Conservation (phyloP, 176 grass and related monocot genomes). For the Triticum turgidum region DNA sequence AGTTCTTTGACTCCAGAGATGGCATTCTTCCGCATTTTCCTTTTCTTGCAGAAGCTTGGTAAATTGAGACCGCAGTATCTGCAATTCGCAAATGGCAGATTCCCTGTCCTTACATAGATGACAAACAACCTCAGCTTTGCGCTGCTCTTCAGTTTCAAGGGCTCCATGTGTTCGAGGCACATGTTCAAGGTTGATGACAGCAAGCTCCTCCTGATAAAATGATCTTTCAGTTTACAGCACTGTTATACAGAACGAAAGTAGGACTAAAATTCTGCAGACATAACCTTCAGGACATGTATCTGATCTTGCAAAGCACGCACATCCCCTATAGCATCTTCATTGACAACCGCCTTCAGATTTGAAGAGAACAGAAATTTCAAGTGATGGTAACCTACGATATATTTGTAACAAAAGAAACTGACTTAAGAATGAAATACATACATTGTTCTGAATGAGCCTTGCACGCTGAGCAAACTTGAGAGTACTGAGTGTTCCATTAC, state of each 20-base stretch:
- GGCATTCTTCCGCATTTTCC: slow-evolving; percentile 19
- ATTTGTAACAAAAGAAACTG: background rate
- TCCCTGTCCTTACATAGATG: slow-evolving; percentile 54
- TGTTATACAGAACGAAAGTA: slow-evolving; percentile 8
- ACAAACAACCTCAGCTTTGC: slow-evolving; percentile 16
- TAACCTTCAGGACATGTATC: slow-evolving; percentile 84
- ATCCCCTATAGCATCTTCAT: slow-evolving; percentile 92
- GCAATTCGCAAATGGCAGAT: slow-evolving; percentile 32
- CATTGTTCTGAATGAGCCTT: slow-evolving; percentile 97
- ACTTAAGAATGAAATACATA: slow-evolving; percentile 41
- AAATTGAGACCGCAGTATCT: slow-evolving; percentile 41
- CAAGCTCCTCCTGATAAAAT: slow-evolving; percentile 74
- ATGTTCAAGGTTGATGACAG: slow-evolving; percentile 63
- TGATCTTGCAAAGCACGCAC: slow-evolving; percentile 70
- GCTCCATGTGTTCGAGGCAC: background rate
- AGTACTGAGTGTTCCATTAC: slow-evolving; percentile 89
- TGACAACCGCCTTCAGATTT: slow-evolving; percentile 76
- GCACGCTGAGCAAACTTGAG: slow-evolving; percentile 96
- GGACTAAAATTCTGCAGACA: slow-evolving; percentile 27
- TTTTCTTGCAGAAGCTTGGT: slow-evolving; percentile 47
- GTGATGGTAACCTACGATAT: background rate
- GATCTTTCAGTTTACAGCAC: slow-evolving; percentile 10
- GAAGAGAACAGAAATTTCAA: slow-evolving; percentile 22
- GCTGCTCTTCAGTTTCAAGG: slow-evolving; percentile 1
- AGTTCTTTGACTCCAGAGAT: slow-evolving; percentile 32